Conservation (phyloP, 106 monocot genomes). For the Vanilla planifolia region DNA sequence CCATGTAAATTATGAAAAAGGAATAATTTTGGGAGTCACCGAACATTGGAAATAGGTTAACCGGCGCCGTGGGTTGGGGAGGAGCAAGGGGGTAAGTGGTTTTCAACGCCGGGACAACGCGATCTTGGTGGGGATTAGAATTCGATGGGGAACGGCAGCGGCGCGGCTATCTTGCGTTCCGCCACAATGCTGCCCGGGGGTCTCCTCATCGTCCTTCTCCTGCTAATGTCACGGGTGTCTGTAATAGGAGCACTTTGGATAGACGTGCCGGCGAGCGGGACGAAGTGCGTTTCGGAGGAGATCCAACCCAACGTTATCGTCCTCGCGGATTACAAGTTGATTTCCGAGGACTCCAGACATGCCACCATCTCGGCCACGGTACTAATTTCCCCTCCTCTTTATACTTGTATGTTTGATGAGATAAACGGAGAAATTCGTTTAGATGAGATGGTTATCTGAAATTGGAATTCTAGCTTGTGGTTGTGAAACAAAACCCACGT, state of each 20-base stretch:
- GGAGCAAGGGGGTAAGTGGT: background rate
- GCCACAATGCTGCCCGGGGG: background rate
- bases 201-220: background rate
- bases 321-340: slow-evolving; percentile 45
- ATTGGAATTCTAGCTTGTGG: background rate
- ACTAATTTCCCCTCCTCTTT: background rate
- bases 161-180: background rate
- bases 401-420: background rate
- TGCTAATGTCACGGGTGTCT: background rate
- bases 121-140: background rate
- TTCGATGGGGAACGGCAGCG: background rate
- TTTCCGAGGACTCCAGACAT: slow-evolving; percentile 12
- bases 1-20: no score
- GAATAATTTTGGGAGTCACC: no score
- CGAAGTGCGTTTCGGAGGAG: slow-evolving; percentile 71
- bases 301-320: slow-evolving; percentile 60
- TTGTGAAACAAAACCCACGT: background rate
- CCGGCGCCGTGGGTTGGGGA: background rate
- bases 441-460: no score
- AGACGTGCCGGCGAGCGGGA: slow-evolving; percentile 32
- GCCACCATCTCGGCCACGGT: slow-evolving; percentile 8
- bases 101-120: background rate
- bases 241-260: slow-evolving; percentile 41
- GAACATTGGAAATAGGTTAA: background rate
- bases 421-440: background rate